Evolutionary conservation across 495 filamentous ascomycete species (phyloP), one percentile per base, ranked within the genome.

Genomic region (Pyrenula massariospora): DNA sequence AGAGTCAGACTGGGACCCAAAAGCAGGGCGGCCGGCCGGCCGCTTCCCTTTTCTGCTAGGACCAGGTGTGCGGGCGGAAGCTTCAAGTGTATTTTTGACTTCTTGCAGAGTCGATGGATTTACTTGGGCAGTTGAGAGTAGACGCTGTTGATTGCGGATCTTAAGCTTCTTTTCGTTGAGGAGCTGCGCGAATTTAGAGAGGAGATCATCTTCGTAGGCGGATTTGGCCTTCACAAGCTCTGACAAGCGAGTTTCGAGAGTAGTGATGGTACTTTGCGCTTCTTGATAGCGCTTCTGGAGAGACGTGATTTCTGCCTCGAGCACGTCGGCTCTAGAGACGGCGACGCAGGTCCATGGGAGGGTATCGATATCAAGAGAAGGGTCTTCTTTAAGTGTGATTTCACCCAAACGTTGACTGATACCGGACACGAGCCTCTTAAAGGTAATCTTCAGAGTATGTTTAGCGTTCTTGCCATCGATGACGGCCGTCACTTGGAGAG

Each of bases 111-210:
- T 74, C 1, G 68, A 62, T 0, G 74, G 67, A 63, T 86, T 80
- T 10, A 80, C 66, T 42, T 77, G 82, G 5, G 82, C 79, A n/a
- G 74, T 72, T 15, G 75, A 78, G 3, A 93, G 66, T 10, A 91
- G 61, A 20, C 84, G 77, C 59, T 89, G 84, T 65, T 93, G 87
- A 58, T 92, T 85, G 24, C 89, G 73, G 22, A 95, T 92, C 68
- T 93, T 94, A n/a, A 88, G 73, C 68, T 95, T 95, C 70, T 95
- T 95, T 62, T 84, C 83, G 60, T 95, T 95, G 0, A 95, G 68
- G 1, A 94, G 67, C 20, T 78, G 74, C 31, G 77, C 77, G 56
- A 90, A 89, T 64, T 88, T 90, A 42, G 80, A 75, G 2, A 94
- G 69, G 3, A 94, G 66, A 54, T 84, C 79, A 19, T 78, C 73